Evolutionary conservation across 2,329 filamentous ascomycete species (phyloP).

Genomic region (Tolypocladium inflatum): DNA sequence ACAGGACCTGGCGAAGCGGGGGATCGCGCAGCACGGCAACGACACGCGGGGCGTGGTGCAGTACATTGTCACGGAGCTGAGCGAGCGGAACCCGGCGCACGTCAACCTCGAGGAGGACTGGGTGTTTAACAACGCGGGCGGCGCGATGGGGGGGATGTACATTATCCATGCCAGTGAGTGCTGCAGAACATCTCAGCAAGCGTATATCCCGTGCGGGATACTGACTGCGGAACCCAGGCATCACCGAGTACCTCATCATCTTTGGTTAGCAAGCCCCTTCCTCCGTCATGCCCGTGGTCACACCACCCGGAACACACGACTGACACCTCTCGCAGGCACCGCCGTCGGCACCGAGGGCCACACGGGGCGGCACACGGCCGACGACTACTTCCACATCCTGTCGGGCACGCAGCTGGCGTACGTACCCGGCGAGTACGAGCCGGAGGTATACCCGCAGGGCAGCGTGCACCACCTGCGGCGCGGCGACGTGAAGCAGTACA

Average conservation of each 20-base stretch:
- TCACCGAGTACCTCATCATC: slow-evolving; percentile 86
- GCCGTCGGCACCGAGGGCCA: slow-evolving; percentile 81
- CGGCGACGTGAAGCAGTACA: slow-evolving; percentile 72
- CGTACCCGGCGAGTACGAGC: slow-evolving; percentile 54
- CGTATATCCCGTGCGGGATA: neutral
- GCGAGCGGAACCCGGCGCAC: slow-evolving; percentile 37
- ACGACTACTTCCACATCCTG: slow-evolving; percentile 93
- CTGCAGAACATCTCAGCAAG: neutral
- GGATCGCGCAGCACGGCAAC: slow-evolving; percentile 61
- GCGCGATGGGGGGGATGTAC: slow-evolving; percentile 88
- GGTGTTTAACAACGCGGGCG: slow-evolving; percentile 88
- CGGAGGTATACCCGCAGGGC: slow-evolving; percentile 62
- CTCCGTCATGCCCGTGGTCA: neutral
- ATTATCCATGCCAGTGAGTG: slow-evolving; percentile 73
- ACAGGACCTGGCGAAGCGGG: slow-evolving; percentile 56
- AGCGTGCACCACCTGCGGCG: slow-evolving; percentile 62
- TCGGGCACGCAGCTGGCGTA: slow-evolving; percentile 69
- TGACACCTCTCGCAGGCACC: slow-evolving; percentile 34
- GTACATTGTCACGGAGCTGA: slow-evolving; percentile 61
- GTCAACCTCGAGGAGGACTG: slow-evolving; percentile 69
- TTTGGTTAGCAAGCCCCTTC: slow-evolving; percentile 41
- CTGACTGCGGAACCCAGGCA: slow-evolving; percentile 28
- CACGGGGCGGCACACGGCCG: slow-evolving; percentile 77
- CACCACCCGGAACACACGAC: neutral
- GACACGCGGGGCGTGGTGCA: slow-evolving; percentile 60